phyloP scores from a whole-genome alignment of 805 yeast species.

The Torulaspora indica region DNA sequence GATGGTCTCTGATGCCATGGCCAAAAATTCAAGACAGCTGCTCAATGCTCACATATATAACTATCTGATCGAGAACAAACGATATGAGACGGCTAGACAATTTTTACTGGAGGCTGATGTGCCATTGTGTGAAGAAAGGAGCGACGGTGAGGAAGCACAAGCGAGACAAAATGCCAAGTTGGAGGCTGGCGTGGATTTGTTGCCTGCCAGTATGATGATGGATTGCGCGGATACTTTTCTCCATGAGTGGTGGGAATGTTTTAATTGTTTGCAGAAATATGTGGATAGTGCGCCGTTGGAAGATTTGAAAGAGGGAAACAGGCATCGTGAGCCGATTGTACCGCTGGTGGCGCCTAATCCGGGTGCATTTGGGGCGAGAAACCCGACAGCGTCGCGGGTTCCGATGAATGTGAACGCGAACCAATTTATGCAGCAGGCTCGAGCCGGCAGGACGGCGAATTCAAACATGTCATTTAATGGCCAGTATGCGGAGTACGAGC shows the following conservation, averaged over 20 bases:
- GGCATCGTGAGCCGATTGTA: slow-evolving; percentile 15
- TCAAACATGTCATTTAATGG: neutral
- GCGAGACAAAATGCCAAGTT: slow-evolving; percentile 13
- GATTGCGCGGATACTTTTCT: slow-evolving; percentile 45
- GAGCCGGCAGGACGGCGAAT: neutral
- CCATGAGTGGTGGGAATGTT: slow-evolving; percentile 53
- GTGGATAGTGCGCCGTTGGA: slow-evolving; percentile 36
- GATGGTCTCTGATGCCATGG: slow-evolving; percentile 43
- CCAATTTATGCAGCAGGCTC: neutral
- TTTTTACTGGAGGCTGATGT: slow-evolving; percentile 45
- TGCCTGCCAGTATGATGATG: slow-evolving; percentile 40
- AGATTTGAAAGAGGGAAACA: slow-evolving; percentile 18
- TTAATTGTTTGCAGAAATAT: slow-evolving; percentile 47
- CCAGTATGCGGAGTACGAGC: neutral
- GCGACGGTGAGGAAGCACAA: neutral
- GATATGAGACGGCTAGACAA: slow-evolving; percentile 47
- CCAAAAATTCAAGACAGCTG: slow-evolving; percentile 46
- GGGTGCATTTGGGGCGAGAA: neutral
- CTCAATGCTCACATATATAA: slow-evolving; percentile 50
- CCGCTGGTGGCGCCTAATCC: slow-evolving; percentile 21
- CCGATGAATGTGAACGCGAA: slow-evolving; percentile 1
- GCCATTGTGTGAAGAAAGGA: slow-evolving; percentile 30
- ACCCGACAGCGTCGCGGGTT: neutral
- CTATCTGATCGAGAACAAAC: slow-evolving; percentile 45
- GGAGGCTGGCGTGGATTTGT: slow-evolving; percentile 15